Base-by-base conservation (phyloP, 2,329 filamentous ascomycete genomes). In the Aureobasidium mangrovei region DNA sequence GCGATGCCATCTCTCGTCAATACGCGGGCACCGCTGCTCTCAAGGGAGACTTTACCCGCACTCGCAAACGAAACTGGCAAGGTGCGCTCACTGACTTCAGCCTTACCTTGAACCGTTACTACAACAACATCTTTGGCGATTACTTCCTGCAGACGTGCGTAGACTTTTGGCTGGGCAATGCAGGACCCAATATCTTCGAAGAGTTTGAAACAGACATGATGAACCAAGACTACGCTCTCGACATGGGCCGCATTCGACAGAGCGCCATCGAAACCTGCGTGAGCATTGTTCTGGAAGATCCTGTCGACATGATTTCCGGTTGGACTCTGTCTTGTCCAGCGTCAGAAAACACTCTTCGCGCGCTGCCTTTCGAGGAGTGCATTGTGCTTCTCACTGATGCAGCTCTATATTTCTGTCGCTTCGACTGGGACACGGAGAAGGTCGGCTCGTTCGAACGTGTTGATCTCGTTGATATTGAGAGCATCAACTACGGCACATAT, bases 91-190 rank as follows among this genome's bases (percentile, higher is more conserved):
- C 91, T 35, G 93, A 98, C 64, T 82, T 96, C 48, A 88, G 90
- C 0, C 76, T 97, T 47, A 96, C 91, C 0, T 74, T 98, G 40
- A 91, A 88, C 28, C 77, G 88, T 39, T 84, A 84, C 65, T 85
- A 82, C 65, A 85, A 78, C 65, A 97, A 95, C 60, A 93, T 97
- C 70, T 90, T 98, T 60, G 95, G 95, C 61, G 93, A 98, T 70
- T 96, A 95, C 69, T 97, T 97, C 70, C 86, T 91, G 26, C 93
- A 98, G 68, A 88, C 90, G 0, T 88, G 88, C 48, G 95, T 98
- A 60, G 93, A 98, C 67, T 97, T 93, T 65, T 79, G 95, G 3
- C 80, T 97, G 0, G 93, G 93, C 24, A 93, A 93, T 61, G 88
- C 94, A 8, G 89, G 85, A 0, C 84, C 84, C 1, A 77, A 83